Conservation (phyloP, 2,329 filamentous ascomycete species). For the Aspergillus sp. region DNA sequence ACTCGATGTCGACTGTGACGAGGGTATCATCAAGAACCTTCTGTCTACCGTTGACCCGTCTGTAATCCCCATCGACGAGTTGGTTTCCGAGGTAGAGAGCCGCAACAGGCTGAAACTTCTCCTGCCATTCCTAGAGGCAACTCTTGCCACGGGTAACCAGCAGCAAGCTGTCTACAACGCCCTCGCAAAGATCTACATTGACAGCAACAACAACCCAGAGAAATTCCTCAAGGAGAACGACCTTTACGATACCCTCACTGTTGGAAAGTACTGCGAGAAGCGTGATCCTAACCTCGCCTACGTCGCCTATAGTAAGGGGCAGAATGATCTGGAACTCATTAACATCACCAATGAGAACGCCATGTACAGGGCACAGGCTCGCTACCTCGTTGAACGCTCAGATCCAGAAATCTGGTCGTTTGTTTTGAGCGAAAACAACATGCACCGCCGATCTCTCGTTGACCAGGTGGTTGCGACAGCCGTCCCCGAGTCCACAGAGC, state of each 20-base stretch:
- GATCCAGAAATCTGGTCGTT: conserved; percentile 93
- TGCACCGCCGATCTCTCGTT: conserved; percentile 88
- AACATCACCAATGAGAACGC: conserved; percentile 98
- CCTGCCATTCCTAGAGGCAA: conserved; percentile 92
- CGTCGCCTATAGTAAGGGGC: conserved; percentile 93
- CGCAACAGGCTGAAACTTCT: conserved; percentile 95
- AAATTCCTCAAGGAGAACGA: conserved; percentile 98
- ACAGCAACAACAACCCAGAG: conserved; percentile 97
- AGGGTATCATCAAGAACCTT: conserved; percentile 92
- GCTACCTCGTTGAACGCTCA: conserved; percentile 88
- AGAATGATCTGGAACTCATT: conserved; percentile 96
- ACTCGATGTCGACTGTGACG: conserved; percentile 95
- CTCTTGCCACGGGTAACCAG: conserved; percentile 85
- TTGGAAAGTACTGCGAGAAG: conserved; percentile 99
- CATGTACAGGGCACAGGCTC: conserved; percentile 99
- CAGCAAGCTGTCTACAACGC: conserved; percentile 98
- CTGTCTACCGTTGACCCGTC: conserved; percentile 81
- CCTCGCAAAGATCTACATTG: conserved; percentile 98
- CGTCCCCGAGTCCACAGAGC: conserved; percentile 88
- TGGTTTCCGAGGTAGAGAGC: conserved; percentile 92
- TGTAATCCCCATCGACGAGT: conserved; percentile 89
- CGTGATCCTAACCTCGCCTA: conserved; percentile 93
- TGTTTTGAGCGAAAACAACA: conserved; percentile 93
- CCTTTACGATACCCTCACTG: conserved; percentile 86
- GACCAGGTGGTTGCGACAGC: conserved; percentile 97